Percentiles rank a stretch among this genome's conserved stretches.
These are phyloP conservation scores for Chimonanthus salicifolius DNA, from an alignment of 164 flowering plant species.

Conservation along the genomic window DNA sequence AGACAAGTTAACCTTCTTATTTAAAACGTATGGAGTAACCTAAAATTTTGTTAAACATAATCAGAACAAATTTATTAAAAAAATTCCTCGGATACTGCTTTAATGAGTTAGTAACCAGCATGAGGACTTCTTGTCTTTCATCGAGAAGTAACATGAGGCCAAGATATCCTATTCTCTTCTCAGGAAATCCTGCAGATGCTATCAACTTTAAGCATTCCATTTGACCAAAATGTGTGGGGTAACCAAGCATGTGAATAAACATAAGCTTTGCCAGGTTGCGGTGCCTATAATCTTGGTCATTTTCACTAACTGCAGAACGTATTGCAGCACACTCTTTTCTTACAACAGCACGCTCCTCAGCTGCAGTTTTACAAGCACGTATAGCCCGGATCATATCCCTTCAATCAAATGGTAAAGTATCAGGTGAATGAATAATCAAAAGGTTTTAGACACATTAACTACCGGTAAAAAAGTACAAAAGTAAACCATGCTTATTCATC, in stretches of 20 bases:
- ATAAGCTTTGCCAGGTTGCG: conserved; percentile 97
- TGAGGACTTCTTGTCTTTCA: conserved; percentile 99
- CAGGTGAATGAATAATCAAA: neutral
- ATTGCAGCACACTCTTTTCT: conserved; percentile 98
- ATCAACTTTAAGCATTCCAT: conserved; percentile 99
- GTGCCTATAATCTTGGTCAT: conserved; percentile 88
- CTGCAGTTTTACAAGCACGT: conserved; percentile 98
- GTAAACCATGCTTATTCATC: too few relatives aligned
- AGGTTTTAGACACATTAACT: neutral
- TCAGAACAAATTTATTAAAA: neutral
- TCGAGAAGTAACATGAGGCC: conserved; percentile 98
- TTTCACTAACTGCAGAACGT: conserved; percentile 88
- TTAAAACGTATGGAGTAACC: neutral
- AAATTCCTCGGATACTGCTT: conserved; percentile 77
- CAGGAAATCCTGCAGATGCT: conserved; percentile 96
- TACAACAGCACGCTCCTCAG: conserved; percentile 97
- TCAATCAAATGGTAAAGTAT: conserved; percentile 7
- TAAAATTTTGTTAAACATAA: neutral
- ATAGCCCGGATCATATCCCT: conserved; percentile 99
- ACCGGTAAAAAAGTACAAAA: neutral
- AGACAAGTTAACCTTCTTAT: too few relatives aligned
- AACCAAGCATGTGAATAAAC: conserved; percentile 99
- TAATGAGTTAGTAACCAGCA: conserved; percentile 96
- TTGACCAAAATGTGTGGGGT: conserved; percentile 99
- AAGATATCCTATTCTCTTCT: conserved; percentile 97